These are phyloP conservation scores for Fusarium sp. DNA, from an alignment of 2,329 filamentous ascomycete genomes.

Conservation along the genomic window DNA sequence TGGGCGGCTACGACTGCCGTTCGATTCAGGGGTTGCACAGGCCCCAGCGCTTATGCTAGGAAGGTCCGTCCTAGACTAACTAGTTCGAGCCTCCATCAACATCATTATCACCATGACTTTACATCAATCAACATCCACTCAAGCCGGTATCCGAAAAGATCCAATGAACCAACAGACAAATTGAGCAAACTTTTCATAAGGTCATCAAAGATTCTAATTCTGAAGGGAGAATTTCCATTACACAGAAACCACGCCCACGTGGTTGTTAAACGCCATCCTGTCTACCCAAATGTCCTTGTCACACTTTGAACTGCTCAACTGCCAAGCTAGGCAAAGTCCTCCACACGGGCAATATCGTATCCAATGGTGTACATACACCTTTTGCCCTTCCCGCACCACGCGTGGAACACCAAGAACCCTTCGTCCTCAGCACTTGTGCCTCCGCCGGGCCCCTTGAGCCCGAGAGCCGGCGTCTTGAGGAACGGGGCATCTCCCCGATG, in stretches of 20 bases:
- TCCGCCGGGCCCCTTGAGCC: slow-evolving; percentile 56
- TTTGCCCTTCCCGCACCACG: slow-evolving; percentile 47
- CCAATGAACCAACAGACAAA: background rate
- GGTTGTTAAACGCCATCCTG: slow-evolving; percentile 14
- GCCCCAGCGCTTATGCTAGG: slow-evolving; percentile 18
- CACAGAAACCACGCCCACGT: slow-evolving; percentile 4
- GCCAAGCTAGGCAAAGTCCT: background rate
- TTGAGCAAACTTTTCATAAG: background rate
- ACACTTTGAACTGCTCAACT: background rate
- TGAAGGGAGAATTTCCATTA: background rate
- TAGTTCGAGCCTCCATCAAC: background rate
- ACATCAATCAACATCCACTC: background rate
- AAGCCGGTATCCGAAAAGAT: background rate
- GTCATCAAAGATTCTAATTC: background rate
- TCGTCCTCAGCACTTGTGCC: slow-evolving; percentile 50
- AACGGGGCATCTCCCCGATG: slow-evolving; percentile 47
- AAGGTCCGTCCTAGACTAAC: background rate
- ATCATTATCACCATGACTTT: slow-evolving; percentile 1
- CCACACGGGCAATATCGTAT: slow-evolving; percentile 24
- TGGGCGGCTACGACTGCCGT: slow-evolving; percentile 11
- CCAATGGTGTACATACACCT: slow-evolving; percentile 53
- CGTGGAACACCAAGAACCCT: slow-evolving; percentile 52
- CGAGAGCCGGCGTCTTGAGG: slow-evolving; percentile 52
- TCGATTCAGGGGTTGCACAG: slow-evolving; percentile 12
- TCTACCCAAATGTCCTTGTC: slow-evolving; percentile 2